Evolutionary conservation across 2,329 filamentous ascomycete genomes (phyloP).

Genomic region (Colletotrichum incanum): DNA sequence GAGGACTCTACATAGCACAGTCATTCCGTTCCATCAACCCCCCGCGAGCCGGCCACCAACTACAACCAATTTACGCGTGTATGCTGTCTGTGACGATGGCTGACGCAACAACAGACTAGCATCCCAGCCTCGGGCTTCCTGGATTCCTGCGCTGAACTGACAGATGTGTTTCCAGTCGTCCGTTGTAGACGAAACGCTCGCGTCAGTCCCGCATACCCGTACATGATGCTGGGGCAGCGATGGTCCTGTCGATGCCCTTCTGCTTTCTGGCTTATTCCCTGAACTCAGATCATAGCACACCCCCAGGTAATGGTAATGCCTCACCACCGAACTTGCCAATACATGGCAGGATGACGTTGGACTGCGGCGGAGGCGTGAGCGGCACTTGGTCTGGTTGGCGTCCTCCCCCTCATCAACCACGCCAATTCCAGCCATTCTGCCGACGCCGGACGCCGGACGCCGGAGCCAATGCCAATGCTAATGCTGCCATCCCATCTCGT

Average conservation of each 20-base stretch:
- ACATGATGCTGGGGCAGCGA: slow-evolving; percentile 1
- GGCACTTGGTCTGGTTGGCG: slow-evolving; percentile 21
- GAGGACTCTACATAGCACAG: background rate
- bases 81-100: slow-evolving; percentile 19
- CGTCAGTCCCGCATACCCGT: background rate
- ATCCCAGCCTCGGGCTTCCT: slow-evolving; percentile 13
- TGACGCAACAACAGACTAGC: slow-evolving; percentile 34
- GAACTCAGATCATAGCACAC: slow-evolving; percentile 25
- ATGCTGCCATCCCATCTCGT: slow-evolving; percentile 24
- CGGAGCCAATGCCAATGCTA: background rate
- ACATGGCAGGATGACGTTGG: slow-evolving; percentile 39
- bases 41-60: background rate
- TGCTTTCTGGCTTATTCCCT: slow-evolving; percentile 32
- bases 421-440: slow-evolving; percentile 13
- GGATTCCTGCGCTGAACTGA: background rate
- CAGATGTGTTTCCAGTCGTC: slow-evolving; percentile 8
- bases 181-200: slow-evolving; percentile 24
- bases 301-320: slow-evolving; percentile 13
- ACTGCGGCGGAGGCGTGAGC: slow-evolving; percentile 18
- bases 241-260: background rate
- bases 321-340: slow-evolving; percentile 7
- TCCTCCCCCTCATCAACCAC: slow-evolving; percentile 10
- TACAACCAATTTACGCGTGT: background rate
- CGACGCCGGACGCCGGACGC: background rate
- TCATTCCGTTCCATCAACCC: slow-evolving; percentile 3